Evolutionary conservation across 2,329 filamentous ascomycete genomes (phyloP), one percentile per base, ranked within the genome.

Genomic region (Apiospora hydei): DNA sequence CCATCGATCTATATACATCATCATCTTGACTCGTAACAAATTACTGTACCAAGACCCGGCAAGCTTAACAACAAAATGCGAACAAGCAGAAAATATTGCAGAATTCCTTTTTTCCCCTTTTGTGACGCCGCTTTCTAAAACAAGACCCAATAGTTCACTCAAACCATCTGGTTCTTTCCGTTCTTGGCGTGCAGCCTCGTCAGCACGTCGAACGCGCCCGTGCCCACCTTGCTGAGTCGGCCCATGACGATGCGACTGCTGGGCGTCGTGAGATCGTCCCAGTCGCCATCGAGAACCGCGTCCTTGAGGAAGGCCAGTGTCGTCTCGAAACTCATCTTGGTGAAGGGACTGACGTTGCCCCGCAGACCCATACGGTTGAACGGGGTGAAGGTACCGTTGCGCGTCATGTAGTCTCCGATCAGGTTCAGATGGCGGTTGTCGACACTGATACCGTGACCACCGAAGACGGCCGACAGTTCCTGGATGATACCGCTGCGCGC

Each of bases 301-400:
- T 98, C 96, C 82, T 93, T 95, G 78, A 99, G 87, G 86, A 98
- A 98, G 0, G 93, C 92, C 51, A 98, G 89, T 2, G 96, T 99
- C 4, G 96, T 99, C 88, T 99, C 96, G 84, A 98, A 99, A 82
- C 94, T 97, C 96, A 98, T 98, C 88, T 98, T 98, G 84, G 96
- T 96, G 77, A 99, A 96, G 0, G 96, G 95, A 76, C 92, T 95
- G 41, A 96, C 92, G 78, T 94, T 95, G 75, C 93, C 91, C 80
- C 91, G 91, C 73, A 99, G 86, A 0, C 96, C 96, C 80, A 94
- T 97, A 68, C 96, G 93, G 83, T 94, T 98, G 85, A 99, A 99
- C 0, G 96, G 92, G 67, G 91, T 93, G 84, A 97, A 99, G 1
- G 90, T 91, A 76, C 96, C 96, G 73, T 91, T 92, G 70, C 96